These are phyloP conservation scores for Xylaria cubensis DNA, from an alignment of 495 filamentous ascomycete species.

Conservation along the genomic window DNA sequence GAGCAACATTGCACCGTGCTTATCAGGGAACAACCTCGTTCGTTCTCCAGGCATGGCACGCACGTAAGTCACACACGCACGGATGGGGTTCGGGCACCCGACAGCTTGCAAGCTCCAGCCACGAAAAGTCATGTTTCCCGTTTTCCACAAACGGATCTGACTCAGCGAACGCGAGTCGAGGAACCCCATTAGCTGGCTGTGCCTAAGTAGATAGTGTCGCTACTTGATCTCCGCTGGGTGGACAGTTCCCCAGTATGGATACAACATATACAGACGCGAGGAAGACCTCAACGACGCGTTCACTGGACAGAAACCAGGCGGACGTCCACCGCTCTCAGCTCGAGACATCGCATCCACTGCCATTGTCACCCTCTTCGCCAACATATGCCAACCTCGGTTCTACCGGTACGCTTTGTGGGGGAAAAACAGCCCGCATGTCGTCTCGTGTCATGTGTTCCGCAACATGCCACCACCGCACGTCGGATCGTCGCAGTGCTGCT, in stretches of 20 bases:
- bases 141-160: slow-evolving; percentile 8
- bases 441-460: slow-evolving; percentile 25
- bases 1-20: slow-evolving; percentile 22
- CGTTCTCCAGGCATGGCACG: neutral
- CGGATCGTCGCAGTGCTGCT: slow-evolving; percentile 9
- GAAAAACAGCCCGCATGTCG: slow-evolving; percentile 1
- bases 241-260: neutral
- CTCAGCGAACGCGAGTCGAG: slow-evolving; percentile 14
- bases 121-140: slow-evolving; percentile 3
- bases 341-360: neutral
- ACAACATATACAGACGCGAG: slow-evolving; percentile 13
- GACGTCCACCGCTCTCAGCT: slow-evolving; percentile 1
- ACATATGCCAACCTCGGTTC: slow-evolving; percentile 2
- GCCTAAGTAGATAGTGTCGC: neutral
- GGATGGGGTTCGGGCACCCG: slow-evolving; percentile 21
- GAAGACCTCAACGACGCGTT: slow-evolving; percentile 9
- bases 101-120: neutral
- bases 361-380: slow-evolving; percentile 8
- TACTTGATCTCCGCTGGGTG: neutral
- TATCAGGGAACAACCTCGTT: slow-evolving; percentile 11
- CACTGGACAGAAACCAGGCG: neutral
- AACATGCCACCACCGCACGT: slow-evolving; percentile 16
- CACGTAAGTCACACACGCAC: slow-evolving; percentile 13
- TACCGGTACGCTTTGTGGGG: neutral
- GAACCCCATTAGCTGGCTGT: neutral